These are phyloP conservation scores for Tetrapisispora arboricola DNA, from an alignment of 805 yeast species.

Conservation along the genomic window DNA sequence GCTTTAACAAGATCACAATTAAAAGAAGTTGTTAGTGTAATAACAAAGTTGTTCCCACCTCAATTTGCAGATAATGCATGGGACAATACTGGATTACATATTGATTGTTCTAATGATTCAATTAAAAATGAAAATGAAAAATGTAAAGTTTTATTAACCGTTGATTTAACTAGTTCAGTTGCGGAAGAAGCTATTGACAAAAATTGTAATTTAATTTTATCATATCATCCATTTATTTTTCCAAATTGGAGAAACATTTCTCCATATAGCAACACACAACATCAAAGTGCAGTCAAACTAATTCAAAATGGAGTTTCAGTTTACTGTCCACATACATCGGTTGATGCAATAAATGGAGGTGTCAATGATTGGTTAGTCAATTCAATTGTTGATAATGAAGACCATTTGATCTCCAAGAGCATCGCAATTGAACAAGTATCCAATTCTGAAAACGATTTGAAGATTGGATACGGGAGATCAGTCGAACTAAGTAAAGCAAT, in stretches of 20 bases:
- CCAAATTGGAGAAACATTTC: slow-evolving; percentile 70
- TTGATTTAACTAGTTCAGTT: slow-evolving; percentile 77
- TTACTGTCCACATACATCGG: slow-evolving; percentile 92
- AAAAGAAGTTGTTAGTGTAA: slow-evolving; percentile 37
- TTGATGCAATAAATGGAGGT: slow-evolving; percentile 87
- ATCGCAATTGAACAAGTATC: slow-evolving; percentile 19
- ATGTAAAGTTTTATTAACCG: slow-evolving; percentile 48
- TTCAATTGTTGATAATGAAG: slow-evolving; percentile 36
- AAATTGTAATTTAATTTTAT: slow-evolving; percentile 51
- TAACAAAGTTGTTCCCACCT: slow-evolving; percentile 72
- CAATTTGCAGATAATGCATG: slow-evolving; percentile 76
- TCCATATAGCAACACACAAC: slow-evolving; percentile 62
- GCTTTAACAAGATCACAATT: slow-evolving; percentile 28
- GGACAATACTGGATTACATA: slow-evolving; percentile 91
- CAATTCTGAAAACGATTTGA: slow-evolving; percentile 9
- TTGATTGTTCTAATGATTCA: slow-evolving; percentile 46
- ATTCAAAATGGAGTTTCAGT: slow-evolving; percentile 76
- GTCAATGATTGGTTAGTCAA: slow-evolving; percentile 86
- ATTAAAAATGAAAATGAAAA: slow-evolving; percentile 8
- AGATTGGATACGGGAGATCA: slow-evolving; percentile 74
- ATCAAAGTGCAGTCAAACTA: slow-evolving; percentile 58
- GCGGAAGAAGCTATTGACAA: slow-evolving; percentile 70
- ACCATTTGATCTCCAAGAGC: slow-evolving; percentile 8
- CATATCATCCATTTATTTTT: slow-evolving; percentile 94
- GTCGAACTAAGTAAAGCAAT: slow-evolving; percentile 40